Evolutionary conservation across 2,329 filamentous ascomycete genomes (phyloP).

Genomic region (Calonectria leucothoes): DNA sequence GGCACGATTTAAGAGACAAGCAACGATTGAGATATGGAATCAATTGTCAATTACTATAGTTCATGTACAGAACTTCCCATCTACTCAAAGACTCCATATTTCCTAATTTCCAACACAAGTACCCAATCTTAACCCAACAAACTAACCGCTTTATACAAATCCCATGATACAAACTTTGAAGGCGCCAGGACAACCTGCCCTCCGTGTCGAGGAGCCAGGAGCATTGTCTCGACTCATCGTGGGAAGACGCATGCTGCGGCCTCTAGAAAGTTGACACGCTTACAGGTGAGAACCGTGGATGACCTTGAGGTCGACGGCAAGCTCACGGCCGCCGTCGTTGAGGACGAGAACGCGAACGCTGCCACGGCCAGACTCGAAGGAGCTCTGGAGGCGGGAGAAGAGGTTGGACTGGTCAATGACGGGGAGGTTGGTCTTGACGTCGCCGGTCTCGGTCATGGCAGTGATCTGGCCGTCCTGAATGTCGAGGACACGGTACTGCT

Average conservation of each 20-base stretch:
- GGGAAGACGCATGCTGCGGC: constrained; percentile 38
- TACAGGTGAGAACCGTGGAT: constrained; percentile 83
- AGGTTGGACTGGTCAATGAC: constrained; percentile 97
- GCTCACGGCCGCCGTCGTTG: constrained; percentile 90
- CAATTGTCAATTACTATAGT: constrained; percentile 49
- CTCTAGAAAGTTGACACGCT: constrained; percentile 41
- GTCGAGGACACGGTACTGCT: constrained; percentile 99
- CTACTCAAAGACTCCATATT: constrained; percentile 54
- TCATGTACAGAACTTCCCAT: constrained; percentile 58
- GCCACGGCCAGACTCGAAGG: constrained; percentile 93
- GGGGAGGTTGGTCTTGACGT: constrained; percentile 95
- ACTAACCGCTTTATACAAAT: constrained; percentile 37
- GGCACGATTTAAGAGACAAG: background rate
- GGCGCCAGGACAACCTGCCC: constrained; percentile 30
- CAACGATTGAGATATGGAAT: constrained; percentile 39
- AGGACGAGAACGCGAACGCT: constrained; percentile 96
- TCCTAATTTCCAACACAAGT: constrained; percentile 47
- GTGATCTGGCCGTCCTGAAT: constrained; percentile 88
- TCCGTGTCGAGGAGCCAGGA: constrained; percentile 29
- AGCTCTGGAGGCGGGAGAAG: constrained; percentile 80
- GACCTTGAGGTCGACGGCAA: constrained; percentile 99
- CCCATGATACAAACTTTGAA: constrained; percentile 43
- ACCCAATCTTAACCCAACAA: constrained; percentile 46
- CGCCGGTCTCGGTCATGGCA: constrained; percentile 98
- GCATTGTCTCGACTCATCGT: constrained; percentile 31